Evolutionary conservation across 2,329 filamentous ascomycete genomes (phyloP).

Genomic region (Pestalotiopsis sp.): DNA sequence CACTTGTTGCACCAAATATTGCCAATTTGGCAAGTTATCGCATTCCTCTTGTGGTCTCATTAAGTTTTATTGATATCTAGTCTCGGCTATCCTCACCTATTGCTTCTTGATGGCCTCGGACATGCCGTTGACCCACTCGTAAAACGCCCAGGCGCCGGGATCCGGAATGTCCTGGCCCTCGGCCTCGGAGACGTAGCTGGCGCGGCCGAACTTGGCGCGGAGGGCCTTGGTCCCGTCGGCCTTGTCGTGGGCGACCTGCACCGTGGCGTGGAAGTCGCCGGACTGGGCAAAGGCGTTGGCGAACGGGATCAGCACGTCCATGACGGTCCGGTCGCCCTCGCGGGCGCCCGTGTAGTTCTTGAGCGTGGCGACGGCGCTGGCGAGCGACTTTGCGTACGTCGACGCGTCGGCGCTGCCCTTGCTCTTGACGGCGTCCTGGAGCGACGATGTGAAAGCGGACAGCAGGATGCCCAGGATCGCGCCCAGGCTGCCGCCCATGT

Average conservation of each 20-base stretch:
- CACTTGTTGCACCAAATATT: too few species aligned
- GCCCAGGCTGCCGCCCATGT: constrained; percentile 39
- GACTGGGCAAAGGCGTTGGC: constrained; percentile 19
- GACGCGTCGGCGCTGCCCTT: not conserved
- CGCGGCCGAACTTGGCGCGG: constrained; percentile 30
- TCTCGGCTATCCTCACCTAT: not conserved
- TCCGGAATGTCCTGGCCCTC: constrained; percentile 30
- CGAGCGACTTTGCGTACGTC: constrained; percentile 23
- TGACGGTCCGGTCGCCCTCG: constrained; percentile 28
- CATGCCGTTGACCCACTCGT: constrained; percentile 24
- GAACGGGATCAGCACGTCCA: constrained; percentile 25
- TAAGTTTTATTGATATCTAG: too few species aligned
- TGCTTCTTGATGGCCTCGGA: constrained; percentile 10
- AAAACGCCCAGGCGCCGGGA: constrained; percentile 34
- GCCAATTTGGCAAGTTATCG: too few species aligned
- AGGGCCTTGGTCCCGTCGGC: constrained; percentile 29
- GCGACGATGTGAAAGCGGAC: constrained; percentile 23
- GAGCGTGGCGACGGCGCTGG: constrained; percentile 23
- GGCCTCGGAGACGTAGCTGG: constrained; percentile 31
- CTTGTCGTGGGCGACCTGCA: constrained; percentile 27
- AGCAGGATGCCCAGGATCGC: constrained; percentile 34
- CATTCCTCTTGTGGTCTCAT: too few species aligned
- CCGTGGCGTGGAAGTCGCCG: constrained; percentile 40
- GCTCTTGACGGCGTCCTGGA: constrained; percentile 15
- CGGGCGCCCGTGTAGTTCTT: constrained; percentile 28